A percentile compares a stretch with the other conserved stretches of the same genome.
phyloP scores from a whole-genome alignment of 116 monocot genomes.

The Trichopus zeylanicus region DNA sequence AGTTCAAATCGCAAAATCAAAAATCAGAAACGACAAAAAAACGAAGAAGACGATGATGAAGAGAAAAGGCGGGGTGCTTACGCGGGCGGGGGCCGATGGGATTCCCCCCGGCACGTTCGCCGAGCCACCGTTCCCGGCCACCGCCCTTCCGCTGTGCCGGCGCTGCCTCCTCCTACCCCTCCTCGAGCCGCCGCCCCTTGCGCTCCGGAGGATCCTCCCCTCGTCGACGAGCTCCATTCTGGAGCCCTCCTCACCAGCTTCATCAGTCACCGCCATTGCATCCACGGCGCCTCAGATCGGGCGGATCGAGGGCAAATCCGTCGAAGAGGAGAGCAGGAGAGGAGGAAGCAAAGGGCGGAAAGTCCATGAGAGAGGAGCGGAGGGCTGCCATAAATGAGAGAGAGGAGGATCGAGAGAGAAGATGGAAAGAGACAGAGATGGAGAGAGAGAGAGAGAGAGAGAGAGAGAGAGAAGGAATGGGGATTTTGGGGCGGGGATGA shows the following conservation, averaged over 20 bases:
- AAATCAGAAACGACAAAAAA: too few relatives aligned
- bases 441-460: neutral
- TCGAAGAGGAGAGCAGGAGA: too few relatives aligned
- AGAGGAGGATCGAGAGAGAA: neutral
- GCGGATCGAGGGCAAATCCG: neutral
- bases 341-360: neutral
- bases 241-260: neutral
- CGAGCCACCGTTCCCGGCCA: neutral
- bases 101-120: too few relatives aligned
- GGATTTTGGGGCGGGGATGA: constrained; percentile 1
- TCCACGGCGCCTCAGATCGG: constrained; percentile 4
- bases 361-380: neutral
- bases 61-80: too few relatives aligned
- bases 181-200: neutral
- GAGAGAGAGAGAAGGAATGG: neutral
- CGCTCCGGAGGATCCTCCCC: neutral
- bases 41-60: too few relatives aligned
- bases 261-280: too few relatives aligned
- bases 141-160: neutral
- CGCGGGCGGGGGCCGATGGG: too few relatives aligned
- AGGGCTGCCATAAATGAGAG: neutral
- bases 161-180: too few relatives aligned
- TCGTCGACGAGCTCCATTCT: neutral
- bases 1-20: too few relatives aligned
- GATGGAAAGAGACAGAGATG: neutral